phyloP scores from a whole-genome alignment of 2,329 filamentous ascomycete genomes.

The Microascus cirrosus region DNA sequence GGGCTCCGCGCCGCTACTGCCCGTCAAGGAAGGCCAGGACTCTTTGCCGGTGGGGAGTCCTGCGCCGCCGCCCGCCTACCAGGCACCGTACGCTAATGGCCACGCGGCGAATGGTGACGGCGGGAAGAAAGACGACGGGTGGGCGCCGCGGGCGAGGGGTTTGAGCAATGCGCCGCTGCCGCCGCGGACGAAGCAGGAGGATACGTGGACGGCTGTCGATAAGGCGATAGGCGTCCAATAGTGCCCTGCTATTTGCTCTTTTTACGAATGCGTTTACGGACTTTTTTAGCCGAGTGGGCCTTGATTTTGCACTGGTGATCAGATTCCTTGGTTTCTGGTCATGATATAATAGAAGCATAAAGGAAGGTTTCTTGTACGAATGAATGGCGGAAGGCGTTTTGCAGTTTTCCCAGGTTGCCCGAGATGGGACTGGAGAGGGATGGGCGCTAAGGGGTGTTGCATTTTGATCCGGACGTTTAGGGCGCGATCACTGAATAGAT shows the following conservation, averaged over 20 bases:
- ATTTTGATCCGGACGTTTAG: not conserved
- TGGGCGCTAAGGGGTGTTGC: not conserved
- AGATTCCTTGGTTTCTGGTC: not conserved
- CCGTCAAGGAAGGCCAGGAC: conserved; percentile 9
- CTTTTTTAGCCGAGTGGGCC: not conserved
- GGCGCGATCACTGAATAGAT: not conserved
- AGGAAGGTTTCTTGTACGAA: not conserved
- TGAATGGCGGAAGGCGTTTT: not conserved
- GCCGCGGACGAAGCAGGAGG: conserved; percentile 74
- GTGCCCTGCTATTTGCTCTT: not conserved
- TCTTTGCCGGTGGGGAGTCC: conserved; percentile 16
- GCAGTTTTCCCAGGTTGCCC: not conserved
- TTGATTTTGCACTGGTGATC: not conserved
- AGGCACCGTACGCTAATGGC: conserved; percentile 33
- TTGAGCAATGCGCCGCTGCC: conserved; percentile 42
- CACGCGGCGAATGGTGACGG: conserved; percentile 27
- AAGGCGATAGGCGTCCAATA: conserved; percentile 15
- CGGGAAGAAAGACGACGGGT: conserved; percentile 43
- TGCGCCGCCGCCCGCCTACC: conserved; percentile 13
- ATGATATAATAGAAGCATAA: not conserved
- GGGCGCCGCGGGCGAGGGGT: conserved; percentile 25
- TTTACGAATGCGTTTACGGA: not conserved
- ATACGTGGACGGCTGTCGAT: conserved; percentile 58
- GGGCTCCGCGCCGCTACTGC: conserved; percentile 3
- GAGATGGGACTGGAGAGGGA: not conserved